Evolutionary conservation across 1,284 basidiomycete genomes (phyloP), one percentile per base, ranked within the genome.

Genomic region (Leccinum subrobustum): DNA sequence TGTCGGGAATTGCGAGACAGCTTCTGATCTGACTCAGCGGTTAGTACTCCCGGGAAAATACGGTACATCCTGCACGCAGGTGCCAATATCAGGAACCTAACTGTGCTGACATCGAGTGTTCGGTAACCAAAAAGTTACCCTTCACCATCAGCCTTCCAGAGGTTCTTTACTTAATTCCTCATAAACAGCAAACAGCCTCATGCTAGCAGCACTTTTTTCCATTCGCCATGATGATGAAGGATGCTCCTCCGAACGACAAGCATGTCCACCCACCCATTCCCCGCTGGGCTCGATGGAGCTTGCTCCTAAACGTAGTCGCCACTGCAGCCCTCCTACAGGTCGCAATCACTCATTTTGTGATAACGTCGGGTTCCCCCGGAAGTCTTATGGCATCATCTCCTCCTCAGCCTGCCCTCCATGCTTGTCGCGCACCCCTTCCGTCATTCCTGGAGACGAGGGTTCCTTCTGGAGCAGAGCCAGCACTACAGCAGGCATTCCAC

Each of bases 341-440:
- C 23, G 25, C 6, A 3, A 33, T 52, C 42, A 47, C 42, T 33
- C 58, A 9, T 23, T 27, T 50, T 44, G 4, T 29, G 27, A 51
- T 53, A 37, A 31, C 23, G 2, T 31, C 14, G 3, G 27, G 9
- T 27, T 52, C 44, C n/a, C 8, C 27, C 27, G 42, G 27, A 11
- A 16, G 23, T 47, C 35, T 20, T 18, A 3, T n/a, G n/a, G n/a
- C n/a, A 2, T 50, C 44, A 25, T 52, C 31, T 4, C 12, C 8
- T 3, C 42, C 16, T 50, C 64, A 18, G 12, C 35, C 57, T n/a
- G 12, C 27, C 5, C 48, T 42, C 16, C 59, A 63, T 16, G 52
- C 63, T 27, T 68, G 67, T 6, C 56, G 25, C n/a, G 59, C 67
- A 47, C 67, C 68, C 2, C 54, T 71, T 44, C 67, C 67, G 9